Evolutionary conservation across 148 eudicot species (phyloP), one percentile per base, ranked within the genome.

Genomic region (Camellia japonica): DNA sequence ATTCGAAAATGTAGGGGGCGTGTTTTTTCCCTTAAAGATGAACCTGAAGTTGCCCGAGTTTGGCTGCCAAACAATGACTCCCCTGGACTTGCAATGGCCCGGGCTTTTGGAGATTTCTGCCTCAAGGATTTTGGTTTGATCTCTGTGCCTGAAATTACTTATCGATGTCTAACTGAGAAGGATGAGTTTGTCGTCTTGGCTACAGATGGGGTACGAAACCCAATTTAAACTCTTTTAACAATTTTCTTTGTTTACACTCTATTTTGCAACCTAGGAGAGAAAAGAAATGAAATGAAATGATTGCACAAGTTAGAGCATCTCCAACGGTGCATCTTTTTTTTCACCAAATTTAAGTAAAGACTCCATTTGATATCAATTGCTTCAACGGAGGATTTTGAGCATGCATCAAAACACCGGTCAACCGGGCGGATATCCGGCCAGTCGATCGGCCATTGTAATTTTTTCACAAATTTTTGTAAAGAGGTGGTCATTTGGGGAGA

Each of bases 11-110:
- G 95, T 74, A 89, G 82, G 85, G 98, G 98, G 30, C 97, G 97
- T 74, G 90, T 94, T 60, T 94, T 94, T 90, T 83, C 98, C 46
- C 98, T 91, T 86, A 90, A 71, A 65, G 97, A 94, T 78, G 98
- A 94, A 80, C 98, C 98, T 3, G 95, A 93, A 63, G 98, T 94
- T 81, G 81, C 95, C 73, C 89, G 98, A 72, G 93, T 94, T 84
- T 94, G 98, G 98, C 87, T 94, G 73, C 98, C 98, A 1, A 84
- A 91, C 79, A 80, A 82, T 49, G 91, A 94, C 79, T 92, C 95
- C 68, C 98, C 98, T 72, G 98, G 98, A 65, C 93, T 94, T 11
- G 98, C 98, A 44, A 94, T 94, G 98, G 97, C 98, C 30, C 93
- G 98, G 43, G 98, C 98, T 15, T 94, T 94, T 81, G 97, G 98